Evolutionary conservation across 2,329 filamentous ascomycete species (phyloP).

Genomic region (Sarocladiaceae sp.): DNA sequence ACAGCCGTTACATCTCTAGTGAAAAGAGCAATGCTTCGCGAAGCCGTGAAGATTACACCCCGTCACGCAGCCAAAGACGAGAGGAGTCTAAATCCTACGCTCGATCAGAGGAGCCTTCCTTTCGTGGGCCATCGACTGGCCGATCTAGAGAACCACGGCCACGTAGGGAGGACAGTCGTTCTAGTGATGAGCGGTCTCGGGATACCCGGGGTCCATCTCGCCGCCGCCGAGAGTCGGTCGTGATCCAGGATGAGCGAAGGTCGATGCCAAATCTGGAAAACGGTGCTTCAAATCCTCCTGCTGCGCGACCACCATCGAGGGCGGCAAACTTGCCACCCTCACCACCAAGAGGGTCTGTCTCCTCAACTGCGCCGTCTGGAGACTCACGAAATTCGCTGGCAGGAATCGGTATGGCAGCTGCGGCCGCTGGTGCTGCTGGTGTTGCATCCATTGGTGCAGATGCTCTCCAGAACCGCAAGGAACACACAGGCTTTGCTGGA

Average conservation of each 20-base stretch:
- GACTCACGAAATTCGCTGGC: neutral
- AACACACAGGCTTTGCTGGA: slow-evolving; percentile 11
- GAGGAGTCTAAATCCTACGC: slow-evolving; percentile 7
- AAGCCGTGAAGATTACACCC: slow-evolving; percentile 5
- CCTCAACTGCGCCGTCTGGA: slow-evolving; percentile 11
- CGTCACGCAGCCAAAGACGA: neutral
- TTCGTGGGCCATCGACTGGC: slow-evolving; percentile 17
- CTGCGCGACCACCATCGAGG: slow-evolving; percentile 27
- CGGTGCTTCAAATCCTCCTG: slow-evolving; percentile 11
- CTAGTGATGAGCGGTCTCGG: slow-evolving; percentile 32
- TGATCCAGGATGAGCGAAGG: slow-evolving; percentile 28
- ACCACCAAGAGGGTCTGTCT: slow-evolving; percentile 19
- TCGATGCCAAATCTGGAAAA: slow-evolving; percentile 19
- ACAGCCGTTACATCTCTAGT: slow-evolving; percentile 23
- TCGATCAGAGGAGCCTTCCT: slow-evolving; percentile 19
- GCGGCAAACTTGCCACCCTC: slow-evolving; percentile 27
- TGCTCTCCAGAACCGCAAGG: slow-evolving; percentile 16
- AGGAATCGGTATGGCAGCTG: neutral
- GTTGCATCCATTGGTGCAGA: neutral
- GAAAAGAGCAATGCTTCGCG: slow-evolving; percentile 23
- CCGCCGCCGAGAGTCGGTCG: slow-evolving; percentile 27
- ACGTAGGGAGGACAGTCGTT: slow-evolving; percentile 29
- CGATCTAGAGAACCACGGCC: slow-evolving; percentile 19
- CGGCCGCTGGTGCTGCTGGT: neutral
- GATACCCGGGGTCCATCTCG: slow-evolving; percentile 20